Evolutionary conservation across 192 early-diverging fungal genomes (phyloP).

Genomic region (Podila epicladia): DNA sequence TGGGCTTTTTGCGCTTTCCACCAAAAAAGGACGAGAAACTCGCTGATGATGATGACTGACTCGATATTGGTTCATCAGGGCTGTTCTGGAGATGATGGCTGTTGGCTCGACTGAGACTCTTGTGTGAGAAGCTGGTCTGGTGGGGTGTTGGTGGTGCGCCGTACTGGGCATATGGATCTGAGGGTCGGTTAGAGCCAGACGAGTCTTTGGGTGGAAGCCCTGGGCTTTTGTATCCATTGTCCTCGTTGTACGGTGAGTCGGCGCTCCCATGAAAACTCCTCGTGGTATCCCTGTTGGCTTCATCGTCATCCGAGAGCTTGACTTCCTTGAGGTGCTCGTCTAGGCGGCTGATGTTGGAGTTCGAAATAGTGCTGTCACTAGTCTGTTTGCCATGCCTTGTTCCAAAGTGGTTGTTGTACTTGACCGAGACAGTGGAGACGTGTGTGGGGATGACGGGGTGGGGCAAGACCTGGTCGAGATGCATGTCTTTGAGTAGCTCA

Average conservation of each 20-base stretch:
- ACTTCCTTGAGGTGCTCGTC: constrained; percentile 46
- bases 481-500: constrained; percentile 56
- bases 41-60: constrained; percentile 10
- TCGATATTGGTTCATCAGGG: constrained; percentile 21
- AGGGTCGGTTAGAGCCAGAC: constrained; percentile 6
- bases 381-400: constrained; percentile 27
- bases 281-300: background rate
- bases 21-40: constrained; percentile 46
- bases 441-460: constrained; percentile 59
- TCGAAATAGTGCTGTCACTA: constrained; percentile 27
- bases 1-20: constrained; percentile 59
- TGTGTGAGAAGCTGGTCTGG: constrained; percentile 6
- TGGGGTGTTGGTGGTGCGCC: constrained; percentile 34
- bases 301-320: constrained; percentile 34
- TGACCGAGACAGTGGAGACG: constrained; percentile 62
- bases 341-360: constrained; percentile 35
- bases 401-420: constrained; percentile 44
- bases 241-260: constrained; percentile 35
- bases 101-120: constrained; percentile 25
- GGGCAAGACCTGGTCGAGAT: constrained; percentile 55
- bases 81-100: constrained; percentile 26
- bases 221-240: constrained; percentile 19
- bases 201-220: constrained; percentile 38
- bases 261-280: constrained; percentile 42
- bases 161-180: constrained; percentile 39